Percentiles rank a stretch among this genome's conserved stretches.
These are phyloP conservation scores for Hura crepitans DNA, from an alignment of 441 rosid genomes.

Conservation along the genomic window DNA sequence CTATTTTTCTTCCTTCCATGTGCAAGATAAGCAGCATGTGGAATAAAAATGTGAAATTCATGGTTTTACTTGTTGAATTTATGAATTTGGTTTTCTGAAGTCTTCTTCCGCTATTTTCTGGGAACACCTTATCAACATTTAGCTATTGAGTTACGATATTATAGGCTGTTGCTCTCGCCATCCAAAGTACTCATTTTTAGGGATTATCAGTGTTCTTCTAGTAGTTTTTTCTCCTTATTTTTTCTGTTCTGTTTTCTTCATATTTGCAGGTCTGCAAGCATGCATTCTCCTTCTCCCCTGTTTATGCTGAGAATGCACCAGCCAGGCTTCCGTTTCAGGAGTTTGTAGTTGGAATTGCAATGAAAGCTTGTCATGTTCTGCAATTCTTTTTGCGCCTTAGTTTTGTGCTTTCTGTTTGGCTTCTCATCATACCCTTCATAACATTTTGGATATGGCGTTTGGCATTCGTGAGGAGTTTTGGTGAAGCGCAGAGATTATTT, in stretches of 20 bases:
- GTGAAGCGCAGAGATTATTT: conserved; percentile 90
- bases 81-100: neutral
- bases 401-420: conserved; percentile 98
- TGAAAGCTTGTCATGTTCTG: conserved; percentile 91
- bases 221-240: neutral
- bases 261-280: conserved; percentile 85
- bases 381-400: conserved; percentile 91
- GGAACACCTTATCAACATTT: neutral
- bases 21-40: neutral
- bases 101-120: neutral
- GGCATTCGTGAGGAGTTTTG: conserved; percentile 89
- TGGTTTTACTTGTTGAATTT: neutral
- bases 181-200: neutral
- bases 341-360: conserved; percentile 84
- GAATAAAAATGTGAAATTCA: neutral
- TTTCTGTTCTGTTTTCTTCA: conserved; percentile 8
- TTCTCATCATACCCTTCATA: conserved; percentile 89
- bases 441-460: conserved; percentile 98
- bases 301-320: conserved; percentile 94
- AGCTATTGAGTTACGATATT: neutral
- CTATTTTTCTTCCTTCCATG: neutral
- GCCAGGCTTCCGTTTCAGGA: conserved; percentile 97
- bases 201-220: neutral
- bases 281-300: conserved; percentile 94
- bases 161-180: neutral